Conservation (phyloP, 2,329 filamentous ascomycete species). For the Ophiostoma ulmi region DNA sequence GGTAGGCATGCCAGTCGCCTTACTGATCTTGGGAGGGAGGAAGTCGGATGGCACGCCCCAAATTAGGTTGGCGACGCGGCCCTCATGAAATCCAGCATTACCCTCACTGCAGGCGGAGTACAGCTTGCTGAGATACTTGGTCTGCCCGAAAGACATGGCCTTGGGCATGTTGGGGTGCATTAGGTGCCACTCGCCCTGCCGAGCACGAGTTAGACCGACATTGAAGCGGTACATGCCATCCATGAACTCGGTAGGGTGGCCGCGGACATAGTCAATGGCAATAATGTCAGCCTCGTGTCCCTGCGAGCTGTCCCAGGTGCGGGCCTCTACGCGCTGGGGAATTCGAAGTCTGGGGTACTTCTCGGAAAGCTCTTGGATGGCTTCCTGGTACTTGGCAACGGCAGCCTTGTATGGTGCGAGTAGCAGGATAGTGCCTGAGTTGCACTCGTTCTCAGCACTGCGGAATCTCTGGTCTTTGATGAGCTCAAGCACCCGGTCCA, state of each 20-base stretch:
- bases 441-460: constrained; percentile 29
- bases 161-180: constrained; percentile 39
- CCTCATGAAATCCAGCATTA: constrained; percentile 22
- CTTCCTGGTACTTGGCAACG: constrained; percentile 34
- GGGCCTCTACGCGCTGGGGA: constrained; percentile 35
- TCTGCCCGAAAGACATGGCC: constrained; percentile 10
- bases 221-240: constrained; percentile 43
- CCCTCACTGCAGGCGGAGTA: constrained; percentile 24
- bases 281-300: constrained; percentile 47
- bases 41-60: background rate
- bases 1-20: background rate
- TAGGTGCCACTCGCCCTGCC: constrained; percentile 43
- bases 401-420: constrained; percentile 42
- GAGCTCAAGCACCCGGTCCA: constrained; percentile 34
- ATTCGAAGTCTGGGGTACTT: constrained; percentile 29
- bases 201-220: constrained; percentile 43
- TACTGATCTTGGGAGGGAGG: background rate
- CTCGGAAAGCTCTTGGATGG: constrained; percentile 30
- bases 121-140: constrained; percentile 25
- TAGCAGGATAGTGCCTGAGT: constrained; percentile 40
- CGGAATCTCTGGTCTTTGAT: constrained; percentile 35
- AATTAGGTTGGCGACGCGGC: constrained; percentile 22
- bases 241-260: constrained; percentile 38
- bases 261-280: constrained; percentile 45
- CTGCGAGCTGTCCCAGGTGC: constrained; percentile 44